These are phyloP conservation scores for Nectriaceae sp. DNA, from an alignment of 2,329 filamentous ascomycete genomes.

Conservation along the genomic window DNA sequence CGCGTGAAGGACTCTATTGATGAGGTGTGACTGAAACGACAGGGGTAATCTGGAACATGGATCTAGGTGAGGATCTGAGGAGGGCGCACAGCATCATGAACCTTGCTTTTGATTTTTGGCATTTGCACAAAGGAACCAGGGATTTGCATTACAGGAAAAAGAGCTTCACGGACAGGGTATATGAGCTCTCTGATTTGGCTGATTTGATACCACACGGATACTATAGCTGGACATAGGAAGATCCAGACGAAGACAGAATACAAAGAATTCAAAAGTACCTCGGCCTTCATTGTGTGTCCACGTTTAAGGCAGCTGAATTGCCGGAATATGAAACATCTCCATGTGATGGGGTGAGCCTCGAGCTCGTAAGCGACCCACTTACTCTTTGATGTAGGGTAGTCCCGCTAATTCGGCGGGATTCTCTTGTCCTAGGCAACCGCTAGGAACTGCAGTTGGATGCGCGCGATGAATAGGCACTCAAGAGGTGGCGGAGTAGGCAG, in stretches of 20 bases:
- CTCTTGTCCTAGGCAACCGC: too few relatives aligned
- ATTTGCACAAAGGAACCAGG: constrained; percentile 25
- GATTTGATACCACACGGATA: constrained; percentile 1
- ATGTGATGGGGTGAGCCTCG: too few relatives aligned
- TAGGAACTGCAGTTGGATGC: too few relatives aligned
- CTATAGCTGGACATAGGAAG: neutral
- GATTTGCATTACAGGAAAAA: constrained; percentile 21
- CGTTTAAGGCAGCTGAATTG: neutral
- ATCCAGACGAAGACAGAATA: neutral
- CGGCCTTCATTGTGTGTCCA: neutral
- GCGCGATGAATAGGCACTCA: too few relatives aligned
- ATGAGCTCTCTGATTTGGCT: neutral
- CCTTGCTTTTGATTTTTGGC: constrained; percentile 25
- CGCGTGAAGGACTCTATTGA: constrained; percentile 29
- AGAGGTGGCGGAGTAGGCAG: too few relatives aligned
- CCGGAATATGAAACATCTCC: neutral
- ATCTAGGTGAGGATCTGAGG: constrained; percentile 11
- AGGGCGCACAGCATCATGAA: constrained; percentile 27
- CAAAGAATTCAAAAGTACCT: neutral
- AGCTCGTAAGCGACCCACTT: too few relatives aligned
- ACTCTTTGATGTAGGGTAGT: too few relatives aligned
- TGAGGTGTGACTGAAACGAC: constrained; percentile 8
- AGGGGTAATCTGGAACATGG: constrained; percentile 11
- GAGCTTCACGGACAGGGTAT: neutral
- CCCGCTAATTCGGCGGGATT: too few relatives aligned